Conservation (phyloP, 371 early-diverging fungal species). For the Gilbertella persicaria region DNA sequence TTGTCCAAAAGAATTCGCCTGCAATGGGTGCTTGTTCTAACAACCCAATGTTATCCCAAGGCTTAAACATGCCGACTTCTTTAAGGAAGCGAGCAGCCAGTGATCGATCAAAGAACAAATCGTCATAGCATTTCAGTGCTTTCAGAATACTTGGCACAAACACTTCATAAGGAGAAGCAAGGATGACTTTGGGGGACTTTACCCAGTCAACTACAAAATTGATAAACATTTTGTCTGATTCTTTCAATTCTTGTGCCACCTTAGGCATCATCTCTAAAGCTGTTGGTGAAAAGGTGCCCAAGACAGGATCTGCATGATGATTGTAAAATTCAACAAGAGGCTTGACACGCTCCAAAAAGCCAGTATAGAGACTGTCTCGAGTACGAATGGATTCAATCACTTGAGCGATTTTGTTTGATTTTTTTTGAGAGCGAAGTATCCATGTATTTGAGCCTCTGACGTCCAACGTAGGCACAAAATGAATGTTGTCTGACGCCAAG, state of each 20-base stretch:
- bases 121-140: slow-evolving; percentile 60
- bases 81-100: slow-evolving; percentile 67
- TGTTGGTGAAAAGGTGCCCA: slow-evolving; percentile 23
- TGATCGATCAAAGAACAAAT: slow-evolving; percentile 42
- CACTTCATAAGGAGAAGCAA: slow-evolving; percentile 47
- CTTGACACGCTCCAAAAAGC: slow-evolving; percentile 52
- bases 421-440: slow-evolving; percentile 48
- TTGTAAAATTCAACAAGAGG: slow-evolving; percentile 46
- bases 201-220: slow-evolving; percentile 63
- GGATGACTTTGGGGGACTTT: slow-evolving; percentile 37
- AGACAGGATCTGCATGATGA: slow-evolving; percentile 31
- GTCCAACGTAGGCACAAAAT: slow-evolving; percentile 47
- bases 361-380: slow-evolving; percentile 32
- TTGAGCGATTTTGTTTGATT: slow-evolving; percentile 41
- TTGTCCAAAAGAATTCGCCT: slow-evolving; percentile 38
- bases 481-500: slow-evolving; percentile 51
- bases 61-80: slow-evolving; percentile 76
- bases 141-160: slow-evolving; percentile 64
- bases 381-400: slow-evolving; percentile 59
- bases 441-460: slow-evolving; percentile 55
- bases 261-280: slow-evolving; percentile 6
- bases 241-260: slow-evolving; percentile 37
- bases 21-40: slow-evolving; percentile 18
- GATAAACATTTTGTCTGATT: slow-evolving; percentile 60
- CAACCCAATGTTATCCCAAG: slow-evolving; percentile 28